phyloP scores from a whole-genome alignment of 768 basidiomycete species.

The Pleurotus citrinopileatus region DNA sequence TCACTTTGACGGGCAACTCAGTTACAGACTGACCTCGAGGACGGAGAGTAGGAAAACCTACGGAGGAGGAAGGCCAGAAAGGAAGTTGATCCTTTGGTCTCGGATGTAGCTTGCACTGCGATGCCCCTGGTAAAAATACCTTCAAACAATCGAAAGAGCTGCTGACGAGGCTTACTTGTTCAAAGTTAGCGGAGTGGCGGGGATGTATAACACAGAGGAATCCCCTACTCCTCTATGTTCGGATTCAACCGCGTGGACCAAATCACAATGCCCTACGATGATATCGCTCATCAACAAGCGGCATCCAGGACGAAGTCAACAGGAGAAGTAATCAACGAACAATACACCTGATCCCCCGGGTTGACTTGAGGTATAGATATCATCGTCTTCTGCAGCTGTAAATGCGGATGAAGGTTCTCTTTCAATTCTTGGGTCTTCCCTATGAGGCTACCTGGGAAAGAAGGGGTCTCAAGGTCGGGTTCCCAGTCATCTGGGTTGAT shows the following conservation, averaged over 20 bases:
- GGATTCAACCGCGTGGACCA: slow-evolving; percentile 52
- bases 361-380: slow-evolving; percentile 52
- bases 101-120: slow-evolving; percentile 45
- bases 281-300: background rate
- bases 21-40: too few relatives aligned
- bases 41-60: slow-evolving; percentile 22
- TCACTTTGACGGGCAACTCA: too few relatives aligned
- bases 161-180: slow-evolving; percentile 36
- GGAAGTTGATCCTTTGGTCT: slow-evolving; percentile 45
- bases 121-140: background rate
- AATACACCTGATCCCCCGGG: slow-evolving; percentile 65
- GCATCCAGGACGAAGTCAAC: background rate
- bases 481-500: slow-evolving; percentile 51
- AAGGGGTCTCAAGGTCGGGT: slow-evolving; percentile 45
- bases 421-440: slow-evolving; percentile 57
- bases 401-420: slow-evolving; percentile 57
- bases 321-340: slow-evolving; percentile 23
- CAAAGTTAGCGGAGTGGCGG: slow-evolving; percentile 47
- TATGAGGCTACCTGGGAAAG: slow-evolving; percentile 53
- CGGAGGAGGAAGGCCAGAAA: slow-evolving; percentile 48
- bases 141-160: background rate
- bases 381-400: slow-evolving; percentile 56
- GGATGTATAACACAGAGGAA: slow-evolving; percentile 57
- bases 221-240: slow-evolving; percentile 44
- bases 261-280: slow-evolving; percentile 52